Base-by-base conservation (phyloP, 2,329 filamentous ascomycete species). In the Botryosphaeria agaves region DNA sequence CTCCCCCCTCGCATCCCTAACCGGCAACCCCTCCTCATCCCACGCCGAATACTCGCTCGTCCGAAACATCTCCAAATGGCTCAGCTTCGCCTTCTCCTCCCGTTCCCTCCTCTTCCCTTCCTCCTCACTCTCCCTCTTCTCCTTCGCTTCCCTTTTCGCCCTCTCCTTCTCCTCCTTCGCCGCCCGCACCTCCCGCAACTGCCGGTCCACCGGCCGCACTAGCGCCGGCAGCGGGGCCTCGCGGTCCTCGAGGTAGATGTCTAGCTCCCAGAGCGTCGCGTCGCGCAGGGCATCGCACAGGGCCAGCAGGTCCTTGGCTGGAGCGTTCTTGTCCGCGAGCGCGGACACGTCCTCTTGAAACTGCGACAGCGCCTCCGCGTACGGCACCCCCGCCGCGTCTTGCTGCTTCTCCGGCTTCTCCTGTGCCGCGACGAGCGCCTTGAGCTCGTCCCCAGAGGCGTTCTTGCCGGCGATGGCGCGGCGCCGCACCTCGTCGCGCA, bases 161-260 rank as follows among this genome's bases (percentile, higher is more conserved):
- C 32, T 53, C 28, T 55, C 63, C 19, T 43, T 51, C 24, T 49
- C 53, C 15, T 66, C 69, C 35, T 66, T 66, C 34, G 69, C 64
- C 30, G 66, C 61, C 3, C 68, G 62, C 3, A 55, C 57, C 0
- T 46, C 46, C 9, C 67, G 57, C 29, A 77, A 59, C 27, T 68
- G 64, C 24, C 61, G 60, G 3, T 72, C 72, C 4, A 79, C 61
- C 2, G 71, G 72, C 12, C 73, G 66, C 36, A 93, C 76, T 18
- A 93, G 64, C 1, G 83, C 82, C 0, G 71, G 76, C n/a, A n/a
- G n/a, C n/a, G 58, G 59, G 38, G 55, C 57, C 15, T 71, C 65
- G 29, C 82, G 71, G 45, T 94, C 85, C 47, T 94, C 85, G 1
- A 94, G 72, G 46, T 91, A 91, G 34, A 94, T 77, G 21, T 77